Evolutionary conservation across 1,139 yeast genomes (phyloP).

Genomic region (Geotrichum fermentans): DNA sequence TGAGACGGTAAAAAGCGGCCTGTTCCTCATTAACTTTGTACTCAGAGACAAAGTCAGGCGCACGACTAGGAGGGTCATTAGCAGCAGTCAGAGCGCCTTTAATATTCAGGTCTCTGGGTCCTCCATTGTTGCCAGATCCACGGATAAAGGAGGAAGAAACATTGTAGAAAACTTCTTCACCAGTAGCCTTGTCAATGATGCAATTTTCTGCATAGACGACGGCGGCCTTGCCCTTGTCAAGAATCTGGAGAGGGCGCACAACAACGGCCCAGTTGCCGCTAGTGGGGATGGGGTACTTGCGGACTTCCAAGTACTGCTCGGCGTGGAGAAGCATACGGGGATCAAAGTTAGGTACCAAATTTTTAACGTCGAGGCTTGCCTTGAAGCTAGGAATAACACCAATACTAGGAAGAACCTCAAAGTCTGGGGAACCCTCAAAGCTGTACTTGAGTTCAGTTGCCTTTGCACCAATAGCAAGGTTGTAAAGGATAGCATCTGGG

Average conservation of each 20-base stretch:
- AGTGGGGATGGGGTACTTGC: conserved; percentile 76
- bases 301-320: conserved; percentile 83
- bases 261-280: conserved; percentile 53
- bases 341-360: conserved; percentile 72
- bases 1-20: conserved; percentile 85
- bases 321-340: conserved; percentile 86
- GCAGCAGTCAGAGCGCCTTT: conserved; percentile 57
- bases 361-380: conserved; percentile 51
- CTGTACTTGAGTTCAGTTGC: conserved; percentile 71
- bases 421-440: conserved; percentile 71
- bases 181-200: conserved; percentile 62
- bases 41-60: conserved; percentile 63
- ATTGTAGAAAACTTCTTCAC: conserved; percentile 68
- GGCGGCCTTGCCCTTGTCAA: conserved; percentile 88
- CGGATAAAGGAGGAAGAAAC: conserved; percentile 85
- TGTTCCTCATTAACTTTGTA: conserved; percentile 64
- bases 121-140: conserved; percentile 57
- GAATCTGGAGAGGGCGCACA: conserved; percentile 62
- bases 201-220: conserved; percentile 71
- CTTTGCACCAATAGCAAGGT: conserved; percentile 83
- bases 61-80: conserved; percentile 58
- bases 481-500: conserved; percentile 76
- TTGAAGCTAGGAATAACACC: conserved; percentile 78
- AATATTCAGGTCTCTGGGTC: conserved; percentile 51
- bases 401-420: conserved; percentile 87